Base-by-base conservation (phyloP, 805 yeast genomes). In the Yamadazyma ubonensis region DNA sequence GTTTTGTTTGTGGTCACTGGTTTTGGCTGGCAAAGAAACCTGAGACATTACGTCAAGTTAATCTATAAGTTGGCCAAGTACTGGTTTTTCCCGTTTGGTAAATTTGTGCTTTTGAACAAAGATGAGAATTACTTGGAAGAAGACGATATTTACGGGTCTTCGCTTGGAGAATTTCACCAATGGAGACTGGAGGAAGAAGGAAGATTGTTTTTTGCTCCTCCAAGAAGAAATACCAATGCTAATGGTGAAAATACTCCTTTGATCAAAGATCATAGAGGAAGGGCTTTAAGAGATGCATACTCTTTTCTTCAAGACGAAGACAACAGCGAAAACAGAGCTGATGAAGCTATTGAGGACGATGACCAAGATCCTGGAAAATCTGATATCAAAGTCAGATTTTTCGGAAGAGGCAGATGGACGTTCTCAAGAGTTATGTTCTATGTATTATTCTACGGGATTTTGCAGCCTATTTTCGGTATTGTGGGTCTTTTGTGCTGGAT, bases 321-420 rank as follows among this genome's bases (percentile, higher is more conserved):
- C 14, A 52, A 48, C 14, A 43, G 37, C 7, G 56, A 46, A 6
- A 53, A 49, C 15, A 18, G 14, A 7, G 20, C 15, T 26, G 45
- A 40, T 5, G 50, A 52, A 29, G 54, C 48, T 12, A 45, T 41
- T 9, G 59, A 50, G 8, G 55, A 51, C 14, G 42, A 33, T 28
- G 42, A 33, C 9, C 47, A 40, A 9, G 50, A 53, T 33, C 47
- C 48, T 17, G 18, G 47, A 35, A 17, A 31, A 25, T 29, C 52
- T 42, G 67, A 62, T 50, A 58, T 78, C 56, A 63, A 67, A 58
- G 57, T 60, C 16, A 73, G 98, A 43, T 69, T 79, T 36, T 91
- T 93, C 58, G 98, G 98, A 25, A 74, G 98, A 58, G 98, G 98
- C 26, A 67, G 79, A 49, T 93, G 98, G 98, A 81, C 83, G 12